Evolutionary conservation across 2,329 filamentous ascomycete species (phyloP), one percentile per base, ranked within the genome.

Genomic region (Talaromyces sp.): DNA sequence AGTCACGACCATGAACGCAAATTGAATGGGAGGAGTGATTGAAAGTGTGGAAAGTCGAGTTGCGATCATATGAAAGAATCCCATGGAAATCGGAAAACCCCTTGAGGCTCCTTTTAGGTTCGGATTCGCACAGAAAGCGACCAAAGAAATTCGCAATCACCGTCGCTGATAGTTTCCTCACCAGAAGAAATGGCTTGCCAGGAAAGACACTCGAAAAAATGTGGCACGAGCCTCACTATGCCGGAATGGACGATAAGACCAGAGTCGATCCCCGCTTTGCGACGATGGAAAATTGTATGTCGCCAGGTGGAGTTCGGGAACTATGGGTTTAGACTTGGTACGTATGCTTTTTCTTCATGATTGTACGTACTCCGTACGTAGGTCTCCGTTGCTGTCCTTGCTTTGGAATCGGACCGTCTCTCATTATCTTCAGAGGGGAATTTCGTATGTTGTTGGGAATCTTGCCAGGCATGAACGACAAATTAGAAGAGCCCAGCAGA

Each of bases 31-130:
- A 27, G 49, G n/a, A 27, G 49, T 16, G 19, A 47, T 14, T 13
- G 41, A 43, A 35, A 39, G 50, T 5, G 19, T 50, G 10, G 47
- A 31, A 45, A 22, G 45, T 47, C 19, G 45, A 37, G 33, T 22
- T 56, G 19, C 52, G 33, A 37, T 56, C 52, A 56, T 37, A 22
- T 39, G 31, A 19, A 67, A 68, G 61, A 68, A 67, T 64, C 63
- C 66, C 69, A 66, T 70, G 67, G 64, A 68, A 67, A 64, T 58
- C 67, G 66, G 37, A 47, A 60, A 19, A 19, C 57, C 57, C 45
- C 24, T 62, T 62, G 60, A 62, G 60, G 31, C 60, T 62, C 47
- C 59, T 62, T 60, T 52, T 52, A 49, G 58, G 47, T 41, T 52
- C 24, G 60, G 8, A 24, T 41, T 39, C 47, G 10, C 13, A 52